Evolutionary conservation across 148 eudicot genomes (phyloP), one percentile per base, ranked within the genome.

Genomic region (Persicaria maculosa): DNA sequence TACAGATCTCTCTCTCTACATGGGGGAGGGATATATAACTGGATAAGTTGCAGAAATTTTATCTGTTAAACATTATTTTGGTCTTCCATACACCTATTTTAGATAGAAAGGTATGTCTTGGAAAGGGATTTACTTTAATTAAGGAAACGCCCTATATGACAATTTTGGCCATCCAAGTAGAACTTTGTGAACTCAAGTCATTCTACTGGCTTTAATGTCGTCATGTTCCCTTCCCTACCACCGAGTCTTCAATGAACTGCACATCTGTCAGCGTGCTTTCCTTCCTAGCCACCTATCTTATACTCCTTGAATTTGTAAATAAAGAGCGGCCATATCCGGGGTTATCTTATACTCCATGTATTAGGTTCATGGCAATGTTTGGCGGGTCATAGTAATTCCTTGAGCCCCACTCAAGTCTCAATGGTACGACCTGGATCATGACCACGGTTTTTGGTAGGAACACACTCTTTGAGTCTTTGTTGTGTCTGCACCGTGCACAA

Each of bases 401-500:
- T 4, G 92, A 80, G 14, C 82, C 6, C 80, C 79, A 78, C 12
- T 86, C 82, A 68, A 80, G 59, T 9, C 90, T 89, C 20, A 82
- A 15, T 1, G 91, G 91, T 10, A 89, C 73, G 11, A 89, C 79
- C 75, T 92, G 91, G 40, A 92, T 81, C 4, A 89, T 57, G 25
- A 85, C 84, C 4, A 91, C 90, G 45, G 78, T 83, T 70, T 80
- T 81, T 0, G 91, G 92, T 0, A 92, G 75, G 46, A 85, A 92
- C 73, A 92, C 78, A 61, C 81, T 82, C 76, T 89, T 89, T 55
- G 94, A 61, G 80, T 82, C 76, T 89, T 89, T 55, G 94, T 88
- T 7, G 88, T 73, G 1, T 94, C 91, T 11, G 97, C 94, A 5
- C 97, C 97, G 67, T 92, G 97, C 22, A 88, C 89, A 44, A 88